Base-by-base conservation (phyloP, 2,329 filamentous ascomycete species). In the Ambrosiella cleistominuta region DNA sequence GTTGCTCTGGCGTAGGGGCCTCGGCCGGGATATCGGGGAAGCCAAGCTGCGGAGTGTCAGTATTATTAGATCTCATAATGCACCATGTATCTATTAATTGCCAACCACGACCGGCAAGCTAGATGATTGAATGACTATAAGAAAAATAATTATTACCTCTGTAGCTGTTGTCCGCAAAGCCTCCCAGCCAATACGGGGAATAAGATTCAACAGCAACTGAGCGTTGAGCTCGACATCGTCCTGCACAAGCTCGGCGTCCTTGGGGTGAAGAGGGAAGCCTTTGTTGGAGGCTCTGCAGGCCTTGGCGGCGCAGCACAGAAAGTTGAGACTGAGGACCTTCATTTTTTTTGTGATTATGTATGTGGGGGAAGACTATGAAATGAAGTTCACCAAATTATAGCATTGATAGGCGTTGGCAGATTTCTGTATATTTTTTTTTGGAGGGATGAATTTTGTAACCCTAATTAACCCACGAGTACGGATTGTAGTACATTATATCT, bases 291-390 rank as follows among this genome's bases (percentile, higher is more conserved):
- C 79, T 73, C 94, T 95, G 84, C 93, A 98, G 59, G 86, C 77
- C 76, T 96, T 97, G 68, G 94, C 86, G 62, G 93, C 91, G 76
- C 93, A 98, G 66, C 88, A 93, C 63, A 97, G 76, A 72, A 98
- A 98, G 73, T 97, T 97, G 66, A 95, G 83, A 61, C 89, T 96
- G 56, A 97, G 81, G 62, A 97, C 76, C 71, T 97, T 97, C 93
- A 98, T 98, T 59, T 59, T 61, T 61, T 15, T 38, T 17, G 36
- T 42, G 49, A 35, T 19, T 49, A 19, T 59, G 54, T 37, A 35
- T 40, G 38, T 51, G 45, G 12, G 17, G 49, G 9, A 36, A 40
- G 37, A 35, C 11, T 27, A 38, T 27, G 8, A 35, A 47, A 8
- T 39, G 35, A 45, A 12, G 54, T 53, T 39, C 13, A 40, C n/a